Conservation (phyloP, 768 basidiomycete species). For the Xanthoconium purpureum region DNA sequence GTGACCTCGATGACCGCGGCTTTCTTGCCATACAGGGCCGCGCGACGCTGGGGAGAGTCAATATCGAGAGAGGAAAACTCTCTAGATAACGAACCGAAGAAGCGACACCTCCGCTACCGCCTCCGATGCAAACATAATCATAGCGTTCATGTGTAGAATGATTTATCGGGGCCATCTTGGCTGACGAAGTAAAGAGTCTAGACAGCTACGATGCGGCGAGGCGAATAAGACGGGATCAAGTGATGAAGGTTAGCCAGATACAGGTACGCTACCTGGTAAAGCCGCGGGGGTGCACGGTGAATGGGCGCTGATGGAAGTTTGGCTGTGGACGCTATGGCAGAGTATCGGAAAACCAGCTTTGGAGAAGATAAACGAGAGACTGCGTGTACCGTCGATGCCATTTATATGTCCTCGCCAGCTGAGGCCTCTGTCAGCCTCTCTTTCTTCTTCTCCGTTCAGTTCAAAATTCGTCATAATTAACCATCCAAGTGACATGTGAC, state of each 20-base stretch:
- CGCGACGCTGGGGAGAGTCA: conserved; percentile 64
- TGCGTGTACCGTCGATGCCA: background rate
- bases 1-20: conserved; percentile 84
- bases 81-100: conserved; percentile 60
- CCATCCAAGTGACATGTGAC: conserved; percentile 11
- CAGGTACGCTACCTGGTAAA: conserved; percentile 24
- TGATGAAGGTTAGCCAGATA: conserved; percentile 1
- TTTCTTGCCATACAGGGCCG: conserved; percentile 88
- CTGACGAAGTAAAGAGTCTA: conserved; percentile 41
- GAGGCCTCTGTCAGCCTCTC: conserved; percentile 14
- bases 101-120: conserved; percentile 91
- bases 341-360: conserved; percentile 9
- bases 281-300: conserved; percentile 16
- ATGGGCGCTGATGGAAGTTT: conserved; percentile 10
- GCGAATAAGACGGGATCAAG: background rate
- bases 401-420: conserved; percentile 16
- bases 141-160: conserved; percentile 64
- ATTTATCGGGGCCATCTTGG: conserved; percentile 71
- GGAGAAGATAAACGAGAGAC: conserved; percentile 3
- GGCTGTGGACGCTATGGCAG: conserved; percentile 3
- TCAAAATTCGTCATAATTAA: background rate
- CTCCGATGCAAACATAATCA: conserved; percentile 87
- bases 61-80: background rate
- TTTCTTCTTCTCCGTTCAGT: background rate
- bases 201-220: conserved; percentile 37